A percentile compares a stretch with the other conserved stretches of the same genome.
These are phyloP conservation scores for Oidiodendron maius DNA, from an alignment of 495 filamentous ascomycete genomes.

Conservation along the genomic window DNA sequence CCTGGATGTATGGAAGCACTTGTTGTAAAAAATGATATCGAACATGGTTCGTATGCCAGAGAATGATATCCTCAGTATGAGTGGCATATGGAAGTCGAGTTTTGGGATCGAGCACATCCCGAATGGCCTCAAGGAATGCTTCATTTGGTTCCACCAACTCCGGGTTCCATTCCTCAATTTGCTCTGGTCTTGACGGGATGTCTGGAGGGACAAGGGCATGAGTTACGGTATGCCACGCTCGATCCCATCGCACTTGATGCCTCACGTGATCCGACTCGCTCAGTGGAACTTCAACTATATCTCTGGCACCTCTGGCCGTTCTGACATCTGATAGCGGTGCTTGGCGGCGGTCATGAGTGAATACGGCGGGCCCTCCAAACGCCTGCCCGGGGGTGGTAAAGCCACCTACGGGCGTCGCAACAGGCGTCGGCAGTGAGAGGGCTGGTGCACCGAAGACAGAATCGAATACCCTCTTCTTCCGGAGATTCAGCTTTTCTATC, in stretches of 20 bases:
- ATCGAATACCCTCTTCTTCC: slow-evolving; percentile 35
- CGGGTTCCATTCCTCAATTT: slow-evolving; percentile 33
- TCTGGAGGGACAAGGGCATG: slow-evolving; percentile 49
- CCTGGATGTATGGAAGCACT: slow-evolving; percentile 42
- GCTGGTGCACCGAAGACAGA: slow-evolving; percentile 39
- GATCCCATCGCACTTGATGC: slow-evolving; percentile 59
- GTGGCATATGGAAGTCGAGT: slow-evolving; percentile 33
- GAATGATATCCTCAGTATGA: slow-evolving; percentile 41
- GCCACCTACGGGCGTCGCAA: slow-evolving; percentile 28
- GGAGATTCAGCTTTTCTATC: not conserved
- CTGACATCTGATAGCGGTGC: not conserved
- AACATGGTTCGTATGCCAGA: slow-evolving; percentile 47
- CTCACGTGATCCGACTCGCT: slow-evolving; percentile 15
- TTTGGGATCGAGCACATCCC: slow-evolving; percentile 32
- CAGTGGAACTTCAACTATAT: no score
- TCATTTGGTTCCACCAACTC: not conserved
- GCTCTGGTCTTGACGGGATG: slow-evolving; percentile 18
- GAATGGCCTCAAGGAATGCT: slow-evolving; percentile 33
- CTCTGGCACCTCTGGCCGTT: not conserved
- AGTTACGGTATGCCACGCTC: slow-evolving; percentile 65
- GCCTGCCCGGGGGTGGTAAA: slow-evolving; percentile 31
- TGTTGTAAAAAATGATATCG: slow-evolving; percentile 43
- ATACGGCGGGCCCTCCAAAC: slow-evolving; percentile 30
- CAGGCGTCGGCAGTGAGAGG: slow-evolving; percentile 36
- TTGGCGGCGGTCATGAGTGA: slow-evolving; percentile 11